These are phyloP conservation scores for Candida anglica DNA, from an alignment of 805 yeast species.

Conservation along the genomic window DNA sequence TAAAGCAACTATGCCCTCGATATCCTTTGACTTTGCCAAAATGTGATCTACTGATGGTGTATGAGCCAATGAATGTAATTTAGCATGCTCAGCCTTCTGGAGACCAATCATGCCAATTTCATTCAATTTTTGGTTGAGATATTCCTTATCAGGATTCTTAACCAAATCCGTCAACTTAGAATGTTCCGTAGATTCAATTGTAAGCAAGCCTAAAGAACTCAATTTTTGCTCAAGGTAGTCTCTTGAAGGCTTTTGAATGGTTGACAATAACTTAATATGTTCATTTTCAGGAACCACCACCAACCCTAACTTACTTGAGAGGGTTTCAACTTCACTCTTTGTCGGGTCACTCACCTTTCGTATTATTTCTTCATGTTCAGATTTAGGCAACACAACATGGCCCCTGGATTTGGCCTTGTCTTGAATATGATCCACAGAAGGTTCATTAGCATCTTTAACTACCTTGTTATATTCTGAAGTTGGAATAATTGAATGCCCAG, in stretches of 20 bases:
- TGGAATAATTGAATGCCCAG: slow-evolving; percentile 11
- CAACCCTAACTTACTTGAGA: slow-evolving; percentile 16
- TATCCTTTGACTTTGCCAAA: slow-evolving; percentile 8
- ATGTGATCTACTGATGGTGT: slow-evolving; percentile 15
- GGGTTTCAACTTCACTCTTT: slow-evolving; percentile 6
- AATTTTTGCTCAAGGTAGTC: slow-evolving; percentile 21
- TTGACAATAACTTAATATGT: slow-evolving; percentile 24
- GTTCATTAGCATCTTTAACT: slow-evolving; percentile 11
- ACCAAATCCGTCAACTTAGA: slow-evolving; percentile 8
- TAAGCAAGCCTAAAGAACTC: slow-evolving; percentile 5
- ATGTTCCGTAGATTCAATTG: slow-evolving; percentile 10
- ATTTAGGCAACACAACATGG: slow-evolving; percentile 3
- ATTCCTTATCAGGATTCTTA: slow-evolving; percentile 17
- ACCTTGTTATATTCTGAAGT: slow-evolving; percentile 9
- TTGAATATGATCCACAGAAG: slow-evolving; percentile 15
- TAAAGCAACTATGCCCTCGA: slow-evolving; percentile 19
- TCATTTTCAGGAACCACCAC: slow-evolving; percentile 23
- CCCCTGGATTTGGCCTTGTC: slow-evolving; percentile 10
- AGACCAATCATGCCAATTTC: slow-evolving; percentile 11
- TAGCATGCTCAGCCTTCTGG: slow-evolving; percentile 5
- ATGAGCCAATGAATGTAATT: slow-evolving; percentile 13
- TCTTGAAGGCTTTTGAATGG: slow-evolving; percentile 18
- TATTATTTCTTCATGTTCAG: slow-evolving; percentile 1
- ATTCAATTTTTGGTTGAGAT: slow-evolving; percentile 15
- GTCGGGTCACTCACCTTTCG: slow-evolving; percentile 1